Percentiles rank a stretch among this genome's conserved stretches.
phyloP scores from a whole-genome alignment of 768 basidiomycete species.

The Termitomyces sp. region DNA sequence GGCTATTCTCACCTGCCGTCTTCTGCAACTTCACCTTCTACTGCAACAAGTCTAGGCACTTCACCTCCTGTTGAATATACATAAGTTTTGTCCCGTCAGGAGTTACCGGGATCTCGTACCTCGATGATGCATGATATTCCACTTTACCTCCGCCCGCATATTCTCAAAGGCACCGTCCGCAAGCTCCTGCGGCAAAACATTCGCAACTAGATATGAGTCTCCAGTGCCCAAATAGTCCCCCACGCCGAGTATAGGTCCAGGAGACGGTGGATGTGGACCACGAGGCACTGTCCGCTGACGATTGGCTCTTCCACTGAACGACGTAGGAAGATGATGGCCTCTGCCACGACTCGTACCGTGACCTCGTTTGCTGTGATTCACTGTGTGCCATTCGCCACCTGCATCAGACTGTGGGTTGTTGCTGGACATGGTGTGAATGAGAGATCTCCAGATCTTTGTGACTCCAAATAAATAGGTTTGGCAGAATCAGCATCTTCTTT shows the following conservation, averaged over 20 bases:
- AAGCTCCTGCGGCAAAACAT: slow-evolving; percentile 53
- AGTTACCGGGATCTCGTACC: slow-evolving; percentile 30
- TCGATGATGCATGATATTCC: slow-evolving; percentile 71
- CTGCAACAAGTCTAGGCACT: slow-evolving; percentile 60
- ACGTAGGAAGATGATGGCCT: slow-evolving; percentile 2
- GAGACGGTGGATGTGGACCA: neutral
- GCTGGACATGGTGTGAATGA: neutral
- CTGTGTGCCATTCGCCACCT: slow-evolving; percentile 1
- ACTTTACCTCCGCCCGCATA: slow-evolving; percentile 59
- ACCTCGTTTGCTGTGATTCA: neutral
- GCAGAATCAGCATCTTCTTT: neutral
- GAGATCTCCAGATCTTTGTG: neutral
- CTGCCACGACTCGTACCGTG: neutral
- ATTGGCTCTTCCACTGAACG: slow-evolving; percentile 4
- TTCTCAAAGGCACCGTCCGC: slow-evolving; percentile 52
- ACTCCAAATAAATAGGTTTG: neutral
- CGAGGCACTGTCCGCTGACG: slow-evolving; percentile 3
- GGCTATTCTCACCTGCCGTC: slow-evolving; percentile 31
- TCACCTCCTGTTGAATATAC: slow-evolving; percentile 52
- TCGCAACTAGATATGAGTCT: slow-evolving; percentile 55
- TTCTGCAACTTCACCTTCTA: slow-evolving; percentile 46
- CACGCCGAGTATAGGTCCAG: slow-evolving; percentile 10
- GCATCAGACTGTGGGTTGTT: neutral
- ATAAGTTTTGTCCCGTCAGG: neutral
- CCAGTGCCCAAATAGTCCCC: slow-evolving; percentile 49